These are phyloP conservation scores for Radiomyces spectabilis DNA, from an alignment of 192 early-diverging fungal genomes.

Conservation along the genomic window DNA sequence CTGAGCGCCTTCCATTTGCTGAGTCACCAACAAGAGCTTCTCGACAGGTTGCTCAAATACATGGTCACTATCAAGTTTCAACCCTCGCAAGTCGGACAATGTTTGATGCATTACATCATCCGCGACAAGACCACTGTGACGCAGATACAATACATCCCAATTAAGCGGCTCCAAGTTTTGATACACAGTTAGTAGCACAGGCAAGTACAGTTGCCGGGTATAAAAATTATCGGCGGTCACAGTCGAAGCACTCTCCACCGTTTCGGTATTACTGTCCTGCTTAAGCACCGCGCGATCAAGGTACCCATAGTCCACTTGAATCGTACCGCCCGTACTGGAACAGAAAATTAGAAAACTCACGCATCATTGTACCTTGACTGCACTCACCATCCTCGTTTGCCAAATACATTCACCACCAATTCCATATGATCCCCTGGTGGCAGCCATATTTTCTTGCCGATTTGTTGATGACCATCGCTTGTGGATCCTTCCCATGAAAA, in stretches of 20 bases:
- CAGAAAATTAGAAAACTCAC: slow-evolving; percentile 13
- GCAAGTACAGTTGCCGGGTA: slow-evolving; percentile 57
- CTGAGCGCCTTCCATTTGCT: not conserved
- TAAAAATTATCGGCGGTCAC: slow-evolving; percentile 41
- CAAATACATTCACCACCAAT: slow-evolving; percentile 61
- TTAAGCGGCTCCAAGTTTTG: slow-evolving; percentile 53
- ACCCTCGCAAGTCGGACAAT: not conserved
- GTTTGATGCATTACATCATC: not conserved
- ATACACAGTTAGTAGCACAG: slow-evolving; percentile 63
- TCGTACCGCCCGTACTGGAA: slow-evolving; percentile 54
- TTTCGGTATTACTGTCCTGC: too few relatives aligned
- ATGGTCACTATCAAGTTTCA: too few relatives aligned
- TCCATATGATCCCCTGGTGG: slow-evolving; percentile 39
- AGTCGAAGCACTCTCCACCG: too few relatives aligned
- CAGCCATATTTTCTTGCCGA: slow-evolving; percentile 35
- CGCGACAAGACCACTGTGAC: not conserved
- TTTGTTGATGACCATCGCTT: slow-evolving; percentile 4
- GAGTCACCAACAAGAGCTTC: slow-evolving; percentile 1
- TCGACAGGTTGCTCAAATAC: slow-evolving; percentile 4
- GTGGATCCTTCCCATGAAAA: slow-evolving; percentile 45
- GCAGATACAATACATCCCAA: slow-evolving; percentile 57
- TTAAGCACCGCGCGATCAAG: slow-evolving; percentile 30
- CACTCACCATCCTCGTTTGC: slow-evolving; percentile 60
- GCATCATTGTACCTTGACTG: slow-evolving; percentile 62
- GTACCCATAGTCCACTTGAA: slow-evolving; percentile 68